A percentile compares a stretch with the other conserved stretches of the same genome.
Evolutionary conservation across 169 alveolate species (phyloP).

Genomic region (Eimeria maxima): DNA sequence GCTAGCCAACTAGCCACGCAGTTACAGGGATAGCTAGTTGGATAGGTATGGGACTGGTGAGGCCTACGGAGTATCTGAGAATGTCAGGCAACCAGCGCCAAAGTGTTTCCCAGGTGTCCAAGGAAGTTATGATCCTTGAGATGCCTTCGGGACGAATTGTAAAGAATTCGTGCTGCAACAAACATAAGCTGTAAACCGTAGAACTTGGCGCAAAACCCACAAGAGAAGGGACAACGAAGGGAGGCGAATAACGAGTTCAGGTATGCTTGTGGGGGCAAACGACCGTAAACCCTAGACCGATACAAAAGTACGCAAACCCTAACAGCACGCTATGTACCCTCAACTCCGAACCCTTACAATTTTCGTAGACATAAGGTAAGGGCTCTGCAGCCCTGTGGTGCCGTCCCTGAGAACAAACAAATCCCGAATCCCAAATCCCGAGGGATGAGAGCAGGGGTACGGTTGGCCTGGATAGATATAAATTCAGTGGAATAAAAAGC

Average conservation of each 20-base stretch:
- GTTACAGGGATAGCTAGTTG: conserved; percentile 4
- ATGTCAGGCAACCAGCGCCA: conserved; percentile 72
- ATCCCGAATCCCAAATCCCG: neutral
- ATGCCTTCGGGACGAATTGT: conserved; percentile 37
- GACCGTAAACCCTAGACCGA: neutral
- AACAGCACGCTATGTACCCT: neutral
- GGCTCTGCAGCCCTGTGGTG: conserved; percentile 61
- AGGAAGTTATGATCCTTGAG: conserved; percentile 35
- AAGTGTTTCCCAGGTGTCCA: conserved; percentile 47
- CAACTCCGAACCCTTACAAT: conserved; percentile 6
- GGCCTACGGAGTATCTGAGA: conserved; percentile 36
- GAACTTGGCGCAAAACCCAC: neutral
- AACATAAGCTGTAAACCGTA: neutral
- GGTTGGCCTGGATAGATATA: neutral
- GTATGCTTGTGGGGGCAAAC: no score
- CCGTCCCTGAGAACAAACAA: conserved; percentile 13
- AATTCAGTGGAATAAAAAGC: neutral
- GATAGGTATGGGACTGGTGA: conserved; percentile 10
- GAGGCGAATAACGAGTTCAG: no score
- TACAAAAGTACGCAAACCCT: neutral
- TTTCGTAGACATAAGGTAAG: conserved; percentile 67
- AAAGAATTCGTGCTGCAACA: conserved; percentile 63
- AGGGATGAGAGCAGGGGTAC: neutral
- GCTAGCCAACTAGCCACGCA: neutral
- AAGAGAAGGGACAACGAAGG: neutral